These are phyloP conservation scores for Entomortierella parvispora DNA, from an alignment of 192 early-diverging fungal species.

Conservation along the genomic window DNA sequence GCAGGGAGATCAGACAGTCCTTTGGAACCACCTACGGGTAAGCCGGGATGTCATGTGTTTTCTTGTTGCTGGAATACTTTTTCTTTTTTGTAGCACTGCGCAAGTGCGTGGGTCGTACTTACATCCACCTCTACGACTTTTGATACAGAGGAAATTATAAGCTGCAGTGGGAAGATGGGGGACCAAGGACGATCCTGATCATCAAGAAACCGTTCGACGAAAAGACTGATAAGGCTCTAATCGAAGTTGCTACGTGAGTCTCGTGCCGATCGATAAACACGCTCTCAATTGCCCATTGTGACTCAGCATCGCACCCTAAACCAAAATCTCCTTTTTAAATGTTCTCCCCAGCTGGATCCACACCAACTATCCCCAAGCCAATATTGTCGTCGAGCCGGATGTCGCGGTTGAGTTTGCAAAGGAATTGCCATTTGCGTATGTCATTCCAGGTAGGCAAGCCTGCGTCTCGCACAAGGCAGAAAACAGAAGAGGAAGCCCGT, in stretches of 20 bases:
- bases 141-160: conserved; percentile 57
- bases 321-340: not conserved
- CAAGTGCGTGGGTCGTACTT: not conserved
- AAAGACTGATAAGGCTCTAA: conserved; percentile 71
- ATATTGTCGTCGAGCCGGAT: conserved; percentile 75
- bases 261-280: not conserved
- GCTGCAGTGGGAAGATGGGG: conserved; percentile 63
- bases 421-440: conserved; percentile 63
- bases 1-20: conserved; percentile 56
- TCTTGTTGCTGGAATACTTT: not conserved
- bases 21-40: conserved; percentile 65
- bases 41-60: not conserved
- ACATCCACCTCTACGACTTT: not conserved
- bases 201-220: conserved; percentile 83
- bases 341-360: conserved; percentile 70
- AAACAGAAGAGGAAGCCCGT: too few relatives aligned
- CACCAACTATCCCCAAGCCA: conserved; percentile 66
- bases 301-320: not conserved
- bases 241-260: conserved; percentile 67
- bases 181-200: conserved; percentile 79
- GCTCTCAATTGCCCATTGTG: not conserved
- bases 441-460: conserved; percentile 56
- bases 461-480: too few relatives aligned
- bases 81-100: not conserved
- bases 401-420: conserved; percentile 66